Evolutionary conservation across 116 monocot genomes (phyloP).

Genomic region (Thalassia testudinum): DNA sequence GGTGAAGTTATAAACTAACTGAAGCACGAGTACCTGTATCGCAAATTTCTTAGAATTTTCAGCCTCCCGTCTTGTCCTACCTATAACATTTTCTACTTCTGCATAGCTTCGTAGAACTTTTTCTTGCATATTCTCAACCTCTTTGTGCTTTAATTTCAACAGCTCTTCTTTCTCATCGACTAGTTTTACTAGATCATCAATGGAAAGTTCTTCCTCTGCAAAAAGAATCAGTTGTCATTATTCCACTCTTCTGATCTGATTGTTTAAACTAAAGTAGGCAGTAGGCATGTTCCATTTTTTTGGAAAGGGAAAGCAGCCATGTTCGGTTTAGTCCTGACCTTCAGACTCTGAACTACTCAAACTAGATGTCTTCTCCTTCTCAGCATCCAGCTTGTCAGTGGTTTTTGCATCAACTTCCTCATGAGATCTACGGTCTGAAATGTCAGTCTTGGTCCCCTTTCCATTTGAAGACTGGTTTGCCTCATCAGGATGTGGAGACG

Average conservation of each 20-base stretch:
- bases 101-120: conserved; percentile 77
- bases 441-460: no score
- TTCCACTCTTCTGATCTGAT: not conserved
- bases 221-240: conserved; percentile 16
- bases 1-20: no score
- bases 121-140: conserved; percentile 66
- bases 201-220: conserved; percentile 53
- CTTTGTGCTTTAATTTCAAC: conserved; percentile 49
- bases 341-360: not conserved
- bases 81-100: conserved; percentile 78
- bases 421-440: no score
- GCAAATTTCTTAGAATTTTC: conserved; percentile 87
- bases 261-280: not conserved
- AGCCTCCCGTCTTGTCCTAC: conserved; percentile 69
- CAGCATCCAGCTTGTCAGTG: not conserved
- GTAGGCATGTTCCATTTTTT: not conserved
- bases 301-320: not conserved
- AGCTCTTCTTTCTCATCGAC: conserved; percentile 59
- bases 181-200: conserved; percentile 60
- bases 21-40: conserved; percentile 37
- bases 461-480: not conserved
- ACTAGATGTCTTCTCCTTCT: not conserved
- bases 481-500: not conserved
- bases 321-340: not conserved
- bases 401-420: not conserved